Evolutionary conservation across 257 asterid species (phyloP).

Genomic region (Solanum peruvianum): DNA sequence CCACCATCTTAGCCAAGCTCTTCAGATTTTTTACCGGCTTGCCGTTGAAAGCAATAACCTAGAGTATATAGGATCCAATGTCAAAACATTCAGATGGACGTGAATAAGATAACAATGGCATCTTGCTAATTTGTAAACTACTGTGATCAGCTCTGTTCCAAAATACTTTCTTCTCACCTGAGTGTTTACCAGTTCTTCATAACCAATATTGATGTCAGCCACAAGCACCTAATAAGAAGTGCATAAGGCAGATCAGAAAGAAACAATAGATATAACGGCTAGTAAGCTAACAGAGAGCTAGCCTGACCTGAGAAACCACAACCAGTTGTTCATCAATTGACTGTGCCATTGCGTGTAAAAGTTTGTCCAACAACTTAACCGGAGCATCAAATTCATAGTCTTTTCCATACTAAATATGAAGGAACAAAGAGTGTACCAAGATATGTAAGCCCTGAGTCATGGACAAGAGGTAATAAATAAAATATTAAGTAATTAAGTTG

Average conservation of each 20-base stretch:
- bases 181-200: constrained; percentile 16
- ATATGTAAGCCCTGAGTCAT: neutral
- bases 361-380: constrained; percentile 13
- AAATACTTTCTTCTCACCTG: constrained; percentile 1
- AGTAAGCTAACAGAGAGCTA: neutral
- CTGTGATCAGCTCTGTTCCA: neutral
- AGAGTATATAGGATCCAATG: neutral
- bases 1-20: constrained; percentile 16
- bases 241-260: neutral
- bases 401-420: constrained; percentile 11
- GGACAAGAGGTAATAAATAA: neutral
- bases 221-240: constrained; percentile 10
- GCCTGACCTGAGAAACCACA: constrained; percentile 16
- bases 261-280: neutral
- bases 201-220: constrained; percentile 15
- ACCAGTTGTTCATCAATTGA: constrained; percentile 15
- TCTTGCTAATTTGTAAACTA: neutral
- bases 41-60: constrained; percentile 17
- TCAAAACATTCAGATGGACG: neutral
- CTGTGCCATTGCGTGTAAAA: constrained; percentile 10
- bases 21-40: constrained; percentile 12
- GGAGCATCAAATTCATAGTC: constrained; percentile 15
- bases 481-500: neutral
- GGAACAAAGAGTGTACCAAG: neutral
- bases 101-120: neutral